These are phyloP conservation scores for Thyridium curvatum DNA, from an alignment of 2,329 filamentous ascomycete genomes.

Conservation along the genomic window DNA sequence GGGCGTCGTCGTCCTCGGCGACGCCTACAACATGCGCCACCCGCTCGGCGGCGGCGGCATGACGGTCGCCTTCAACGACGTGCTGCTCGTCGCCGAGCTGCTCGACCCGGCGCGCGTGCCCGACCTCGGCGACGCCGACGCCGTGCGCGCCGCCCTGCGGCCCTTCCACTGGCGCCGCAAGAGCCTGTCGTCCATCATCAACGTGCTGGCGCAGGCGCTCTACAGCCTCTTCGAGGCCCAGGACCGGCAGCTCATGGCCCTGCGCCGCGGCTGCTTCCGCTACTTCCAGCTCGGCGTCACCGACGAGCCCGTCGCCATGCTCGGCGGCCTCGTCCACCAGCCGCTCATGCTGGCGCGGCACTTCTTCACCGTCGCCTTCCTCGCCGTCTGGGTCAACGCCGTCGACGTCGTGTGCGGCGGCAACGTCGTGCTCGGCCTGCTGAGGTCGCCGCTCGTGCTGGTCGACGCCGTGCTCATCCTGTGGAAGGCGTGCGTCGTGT, in stretches of 20 bases:
- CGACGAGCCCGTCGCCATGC: conserved; percentile 71
- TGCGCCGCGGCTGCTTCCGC: conserved; percentile 85
- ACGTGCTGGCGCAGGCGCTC: conserved; percentile 92
- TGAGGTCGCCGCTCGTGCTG: conserved; percentile 58
- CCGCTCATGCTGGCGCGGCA: conserved; percentile 80
- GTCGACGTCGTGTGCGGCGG: conserved; percentile 27
- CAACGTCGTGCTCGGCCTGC: conserved; percentile 39
- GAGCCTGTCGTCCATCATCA: conserved; percentile 77
- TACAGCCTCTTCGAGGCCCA: conserved; percentile 89
- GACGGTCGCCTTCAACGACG: conserved; percentile 96
- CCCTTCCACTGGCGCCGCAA: conserved; percentile 87
- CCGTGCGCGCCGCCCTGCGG: conserved; percentile 63
- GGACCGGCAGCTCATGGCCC: conserved; percentile 66
- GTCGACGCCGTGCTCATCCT: conserved; percentile 64
- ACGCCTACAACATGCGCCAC: conserved; percentile 99
- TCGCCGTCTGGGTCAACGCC: conserved; percentile 67
- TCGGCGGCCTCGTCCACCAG: conserved; percentile 73
- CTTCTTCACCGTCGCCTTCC: conserved; percentile 89
- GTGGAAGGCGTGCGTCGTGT: conserved; percentile 74
- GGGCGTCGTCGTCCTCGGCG: conserved; percentile 77
- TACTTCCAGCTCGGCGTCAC: conserved; percentile 80
- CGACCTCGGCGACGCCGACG: conserved; percentile 57
- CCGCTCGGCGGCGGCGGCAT: conserved; percentile 95
- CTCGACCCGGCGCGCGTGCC: conserved; percentile 65
- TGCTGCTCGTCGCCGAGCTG: conserved; percentile 67